These are phyloP conservation scores for Ceratocystiopsis sp. DNA, from an alignment of 2,329 filamentous ascomycete genomes.

Conservation along the genomic window DNA sequence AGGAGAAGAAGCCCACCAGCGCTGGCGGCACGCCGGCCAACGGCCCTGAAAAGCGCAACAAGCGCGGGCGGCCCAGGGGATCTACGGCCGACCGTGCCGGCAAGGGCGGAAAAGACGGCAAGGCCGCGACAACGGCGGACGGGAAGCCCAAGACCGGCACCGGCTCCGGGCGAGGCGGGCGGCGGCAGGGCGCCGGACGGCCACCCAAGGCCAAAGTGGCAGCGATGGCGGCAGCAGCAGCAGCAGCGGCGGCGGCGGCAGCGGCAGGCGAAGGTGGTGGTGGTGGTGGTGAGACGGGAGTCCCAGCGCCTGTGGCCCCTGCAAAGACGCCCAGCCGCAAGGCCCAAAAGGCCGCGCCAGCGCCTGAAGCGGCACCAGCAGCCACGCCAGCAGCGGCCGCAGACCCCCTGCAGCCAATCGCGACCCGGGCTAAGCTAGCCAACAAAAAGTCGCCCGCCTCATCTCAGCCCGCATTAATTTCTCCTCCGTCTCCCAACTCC, in stretches of 20 bases:
- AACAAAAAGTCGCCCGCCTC: constrained; percentile 12
- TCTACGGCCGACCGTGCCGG: no score
- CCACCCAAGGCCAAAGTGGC: constrained; percentile 3
- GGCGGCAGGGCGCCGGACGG: constrained; percentile 7
- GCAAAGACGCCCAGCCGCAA: not conserved
- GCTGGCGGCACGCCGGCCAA: no score
- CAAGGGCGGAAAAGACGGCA: no score
- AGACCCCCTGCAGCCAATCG: constrained; percentile 14
- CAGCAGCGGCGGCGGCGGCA: no score
- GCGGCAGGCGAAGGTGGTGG: not conserved
- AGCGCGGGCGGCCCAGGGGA: not conserved
- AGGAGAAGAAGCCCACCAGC: no score
- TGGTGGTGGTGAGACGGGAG: not conserved
- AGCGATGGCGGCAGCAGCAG: no score
- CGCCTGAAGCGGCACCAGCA: constrained; percentile 3
- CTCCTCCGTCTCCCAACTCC: constrained; percentile 7
- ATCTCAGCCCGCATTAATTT: constrained; percentile 7
- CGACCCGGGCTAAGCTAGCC: constrained; percentile 13
- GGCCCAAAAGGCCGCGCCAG: not conserved
- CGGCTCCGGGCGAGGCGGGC: constrained; percentile 8
- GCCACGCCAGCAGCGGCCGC: constrained; percentile 7
- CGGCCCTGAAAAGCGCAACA: not conserved
- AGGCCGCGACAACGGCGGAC: no score
- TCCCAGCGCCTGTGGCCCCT: not conserved
- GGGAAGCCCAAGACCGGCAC: not conserved